Evolutionary conservation across 1,284 basidiomycete species (phyloP), one percentile per base, ranked within the genome.

Genomic region (Tylopilus sp.): DNA sequence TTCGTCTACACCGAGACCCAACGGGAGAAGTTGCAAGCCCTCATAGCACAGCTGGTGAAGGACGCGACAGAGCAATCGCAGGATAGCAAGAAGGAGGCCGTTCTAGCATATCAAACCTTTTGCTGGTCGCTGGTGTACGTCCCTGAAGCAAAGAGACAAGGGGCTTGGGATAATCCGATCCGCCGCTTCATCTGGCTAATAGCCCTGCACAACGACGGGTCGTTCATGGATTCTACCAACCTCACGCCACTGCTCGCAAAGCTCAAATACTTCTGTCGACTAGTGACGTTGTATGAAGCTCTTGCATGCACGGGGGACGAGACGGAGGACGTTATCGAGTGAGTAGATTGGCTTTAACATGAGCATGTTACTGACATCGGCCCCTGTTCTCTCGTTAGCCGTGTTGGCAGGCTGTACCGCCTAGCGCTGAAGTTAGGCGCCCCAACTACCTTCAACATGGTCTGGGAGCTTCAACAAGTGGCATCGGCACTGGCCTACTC

Each of bases 231-330:
- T 0, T 36, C 40, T 0, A 26, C 29, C 0, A 12, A 1, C 1
- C 46, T 58, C 3, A 57, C 43, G 0, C 52, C 36, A 0, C 2
- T 48, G 2, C 45, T 57, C 0, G 48, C 48, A 0, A 57, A 57
- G 18, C 29, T 58, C 1, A 57, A 57, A 1, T 58, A 57, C 34
- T 58, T 58, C 43, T 57, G 48, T 0, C 33, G 33, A 0, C 0
- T 48, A 0, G 36, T 42, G 9, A 48, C 31, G 0, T 14, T 55
- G 15, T 55, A 17, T 1, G 38, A 54, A 35, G 39, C 46, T 6
- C 30, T 53, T 38, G 3, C 17, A 18, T 15, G 12, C 24, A 1
- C 38, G 10, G n/a, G n/a, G n/a, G n/a, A n/a, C n/a, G 21, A 39
- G n/a, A 29, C 3, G 2, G 53, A 43, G 26, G 39, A 45, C 1